phyloP scores from a whole-genome alignment of 1,284 basidiomycete species.

The Ustanciosporium gigantosporum region DNA sequence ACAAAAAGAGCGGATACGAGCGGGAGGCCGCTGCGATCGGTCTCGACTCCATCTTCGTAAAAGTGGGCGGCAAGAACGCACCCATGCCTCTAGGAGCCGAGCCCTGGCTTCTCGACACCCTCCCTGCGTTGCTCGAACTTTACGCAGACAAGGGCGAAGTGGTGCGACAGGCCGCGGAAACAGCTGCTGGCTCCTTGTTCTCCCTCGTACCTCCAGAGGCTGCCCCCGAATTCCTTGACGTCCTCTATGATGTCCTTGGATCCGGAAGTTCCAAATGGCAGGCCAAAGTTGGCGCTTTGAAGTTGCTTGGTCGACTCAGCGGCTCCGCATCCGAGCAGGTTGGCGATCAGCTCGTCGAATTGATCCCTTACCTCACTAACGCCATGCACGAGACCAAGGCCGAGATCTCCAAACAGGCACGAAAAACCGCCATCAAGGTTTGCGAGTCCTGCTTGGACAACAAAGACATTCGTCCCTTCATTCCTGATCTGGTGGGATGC shows the following conservation, averaged over 20 bases:
- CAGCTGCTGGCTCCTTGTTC: constrained; percentile 82
- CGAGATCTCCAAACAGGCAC: constrained; percentile 85
- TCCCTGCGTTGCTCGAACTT: constrained; percentile 79
- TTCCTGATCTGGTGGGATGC: constrained; percentile 78
- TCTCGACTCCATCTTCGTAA: constrained; percentile 59
- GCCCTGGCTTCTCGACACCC: constrained; percentile 78
- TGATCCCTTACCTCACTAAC: constrained; percentile 83
- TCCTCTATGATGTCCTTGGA: constrained; percentile 75
- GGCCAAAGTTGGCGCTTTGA: constrained; percentile 89
- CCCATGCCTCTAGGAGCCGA: constrained; percentile 71
- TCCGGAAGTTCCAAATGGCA: constrained; percentile 81
- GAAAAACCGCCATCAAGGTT: constrained; percentile 89
- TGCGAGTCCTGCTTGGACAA: constrained; percentile 89
- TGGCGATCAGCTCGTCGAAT: constrained; percentile 78
- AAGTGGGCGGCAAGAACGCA: constrained; percentile 62
- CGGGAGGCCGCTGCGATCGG: constrained; percentile 87
- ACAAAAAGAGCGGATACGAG: constrained; percentile 83
- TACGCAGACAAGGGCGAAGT: constrained; percentile 95
- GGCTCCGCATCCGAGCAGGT: constrained; percentile 76
- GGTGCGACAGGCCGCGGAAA: constrained; percentile 77
- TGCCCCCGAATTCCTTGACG: constrained; percentile 71
- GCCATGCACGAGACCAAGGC: constrained; percentile 97
- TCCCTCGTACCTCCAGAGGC: constrained; percentile 82
- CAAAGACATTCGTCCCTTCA: constrained; percentile 87
- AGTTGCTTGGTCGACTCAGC: constrained; percentile 70